Evolutionary conservation across 2,329 filamentous ascomycete genomes (phyloP).

Genomic region (Beauveria pseudobassiana): DNA sequence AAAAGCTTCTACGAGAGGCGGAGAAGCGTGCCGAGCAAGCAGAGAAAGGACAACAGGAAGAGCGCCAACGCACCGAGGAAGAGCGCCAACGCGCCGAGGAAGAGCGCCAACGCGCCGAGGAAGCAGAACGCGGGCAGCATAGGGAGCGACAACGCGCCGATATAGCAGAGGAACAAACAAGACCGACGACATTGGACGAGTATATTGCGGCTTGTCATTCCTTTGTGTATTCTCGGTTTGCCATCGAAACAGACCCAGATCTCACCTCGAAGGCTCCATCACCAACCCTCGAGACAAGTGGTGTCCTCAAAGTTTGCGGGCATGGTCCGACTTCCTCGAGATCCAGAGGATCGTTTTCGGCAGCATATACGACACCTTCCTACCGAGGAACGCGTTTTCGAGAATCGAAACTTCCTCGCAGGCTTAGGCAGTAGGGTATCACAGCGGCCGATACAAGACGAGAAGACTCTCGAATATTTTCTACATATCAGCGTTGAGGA

Average conservation of each 20-base stretch:
- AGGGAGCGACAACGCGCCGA: too few species aligned
- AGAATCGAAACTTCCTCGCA: not conserved
- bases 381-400: too few species aligned
- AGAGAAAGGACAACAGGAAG: too few species aligned
- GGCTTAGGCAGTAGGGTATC: constrained; percentile 18
- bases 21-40: too few species aligned
- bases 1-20: too few species aligned
- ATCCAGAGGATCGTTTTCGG: not conserved
- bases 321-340: not conserved
- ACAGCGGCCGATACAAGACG: constrained; percentile 15
- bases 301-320: not conserved
- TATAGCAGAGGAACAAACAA: not conserved
- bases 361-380: too few species aligned
- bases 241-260: constrained; percentile 11
- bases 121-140: too few species aligned
- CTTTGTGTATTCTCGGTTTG: constrained; percentile 9
- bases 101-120: too few species aligned
- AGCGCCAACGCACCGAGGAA: too few species aligned
- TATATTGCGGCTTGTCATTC: not conserved
- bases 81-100: too few species aligned
- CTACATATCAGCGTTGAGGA: constrained; percentile 22
- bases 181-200: not conserved
- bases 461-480: constrained; percentile 25
- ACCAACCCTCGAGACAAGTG: not conserved
- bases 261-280: not conserved